Evolutionary conservation across 306 rosid genomes (phyloP), one percentile per base, ranked within the genome.

Genomic region (Dalbergia oliveri): DNA sequence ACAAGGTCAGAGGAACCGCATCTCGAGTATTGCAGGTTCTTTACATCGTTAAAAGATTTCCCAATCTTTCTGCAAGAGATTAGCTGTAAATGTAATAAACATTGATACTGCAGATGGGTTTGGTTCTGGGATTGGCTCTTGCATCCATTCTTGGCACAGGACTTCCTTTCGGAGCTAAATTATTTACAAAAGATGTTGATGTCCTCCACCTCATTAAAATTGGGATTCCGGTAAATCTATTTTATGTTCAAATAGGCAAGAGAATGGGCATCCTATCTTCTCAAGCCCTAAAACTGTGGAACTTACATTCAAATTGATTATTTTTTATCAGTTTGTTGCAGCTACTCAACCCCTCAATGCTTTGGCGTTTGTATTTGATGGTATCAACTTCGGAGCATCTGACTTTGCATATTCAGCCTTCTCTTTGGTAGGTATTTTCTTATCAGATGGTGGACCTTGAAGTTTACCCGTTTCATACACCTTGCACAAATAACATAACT

Each of bases 331-430:
- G 98, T 93, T 93, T 83, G 93, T 93, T 60, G 97, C 92, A 68
- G 93, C 86, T 31, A 93, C 94, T 66, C 98, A 93, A 78, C 94
- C 97, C 69, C 76, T 93, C 71, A 93, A 93, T 67, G 81, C 94
- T 56, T 76, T 91, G 88, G 94, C 97, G 16, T 93, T 93, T 82
- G 97, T 91, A 66, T 89, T 91, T 41, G 98, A 93, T 67, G 98
- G 98, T 16, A 81, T 93, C 77, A 93, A 93, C 90, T 93, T 89
- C 57, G 97, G 98, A 71, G 98, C 94, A 58, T 91, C 98, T 65
- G 98, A 93, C 81, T 93, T 93, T 82, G 93, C 93, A 5, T 93
- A 93, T 84, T 88, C 98, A 58, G 98, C 92, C 56, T 84, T 56
- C 84, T 93, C 98, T 63, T 86, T 93, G 94, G 98, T 82, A 82